A percentile compares a stretch with the other conserved stretches of the same genome.
These are phyloP conservation scores for Abortiporus biennis DNA, from an alignment of 1,284 basidiomycete species.

Conservation along the genomic window DNA sequence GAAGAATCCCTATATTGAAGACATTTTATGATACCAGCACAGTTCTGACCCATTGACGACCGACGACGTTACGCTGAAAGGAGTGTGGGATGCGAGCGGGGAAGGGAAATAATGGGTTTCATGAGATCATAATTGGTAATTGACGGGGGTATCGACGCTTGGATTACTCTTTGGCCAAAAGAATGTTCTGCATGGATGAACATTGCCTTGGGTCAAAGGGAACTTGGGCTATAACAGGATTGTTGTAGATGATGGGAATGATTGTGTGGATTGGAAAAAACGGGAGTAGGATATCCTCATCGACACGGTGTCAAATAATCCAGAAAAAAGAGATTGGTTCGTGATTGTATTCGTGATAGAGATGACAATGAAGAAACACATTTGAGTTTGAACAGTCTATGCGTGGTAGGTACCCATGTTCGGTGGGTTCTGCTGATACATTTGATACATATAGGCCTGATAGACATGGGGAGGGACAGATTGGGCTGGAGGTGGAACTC, in stretches of 20 bases:
- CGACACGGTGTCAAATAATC: constrained; percentile 10
- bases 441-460: constrained; percentile 76
- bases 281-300: constrained; percentile 3
- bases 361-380: constrained; percentile 6
- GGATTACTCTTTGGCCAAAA: no score
- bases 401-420: constrained; percentile 73
- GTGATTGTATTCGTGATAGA: constrained; percentile 9
- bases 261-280: constrained; percentile 14
- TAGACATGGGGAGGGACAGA: constrained; percentile 67
- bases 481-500: constrained; percentile 47
- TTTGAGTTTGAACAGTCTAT: constrained; percentile 33
- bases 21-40: no score
- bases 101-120: no score
- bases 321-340: constrained; percentile 11
- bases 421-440: constrained; percentile 65
- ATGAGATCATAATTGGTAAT: no score
- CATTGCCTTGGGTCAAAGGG: not conserved
- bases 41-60: no score
- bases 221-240: not conserved
- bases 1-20: no score
- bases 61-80: no score
- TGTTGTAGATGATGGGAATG: constrained; percentile 1
- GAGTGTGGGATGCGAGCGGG: no score
- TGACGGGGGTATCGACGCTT: no score
- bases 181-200: no score